Base-by-base conservation (phyloP, 2,329 filamentous ascomycete species). In the Didymella glomerata region DNA sequence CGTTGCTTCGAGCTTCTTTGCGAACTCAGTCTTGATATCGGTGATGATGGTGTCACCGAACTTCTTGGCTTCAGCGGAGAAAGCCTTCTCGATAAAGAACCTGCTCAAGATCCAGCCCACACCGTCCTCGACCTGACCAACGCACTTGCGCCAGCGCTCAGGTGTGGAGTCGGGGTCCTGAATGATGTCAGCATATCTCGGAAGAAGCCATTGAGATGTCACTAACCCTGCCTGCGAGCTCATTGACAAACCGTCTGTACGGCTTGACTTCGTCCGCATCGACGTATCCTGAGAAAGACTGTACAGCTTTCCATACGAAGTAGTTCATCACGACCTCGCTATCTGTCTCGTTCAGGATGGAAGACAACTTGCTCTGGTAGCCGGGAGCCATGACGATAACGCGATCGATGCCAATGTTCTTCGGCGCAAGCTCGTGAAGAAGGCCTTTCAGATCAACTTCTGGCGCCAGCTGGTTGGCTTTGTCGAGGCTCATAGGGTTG, bases 1-100 rank as follows among this genome's bases (percentile, higher is more conserved):
- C 0, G 86, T 85, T 2, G 78, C 75, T 34, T 84, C 80, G 45
- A 91, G 77, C 58, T 85, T 88, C 56, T 85, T 82, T 3, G 84
- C 83, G 66, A 91, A 92, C 20, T 86, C 83, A 16, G 84, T 80
- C 73, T 90, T 90, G 71, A 92, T 88, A 63, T 90, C 87, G 10
- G 84, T 84, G n/a, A 91, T 84, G 64, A 93, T 87, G 53, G 86
- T 83, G 57, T 91, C 86, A 16, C 88, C 88, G 45, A 90, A 85
- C 4, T 85, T 77, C 70, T 90, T 90, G 0, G 88, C 87, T 20
- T 86, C 83, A 13, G 87, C 82, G 0, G 87, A 86, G 68, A 91
- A 92, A 1, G 88, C 83, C 48, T 86, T 85, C 61, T 91, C 84
- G 2, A 91, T 82, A 63, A 88, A 92, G 77, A 91, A 91, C 22